phyloP scores from a whole-genome alignment of 345 rosid species.

The Pugionium dolabratum region DNA sequence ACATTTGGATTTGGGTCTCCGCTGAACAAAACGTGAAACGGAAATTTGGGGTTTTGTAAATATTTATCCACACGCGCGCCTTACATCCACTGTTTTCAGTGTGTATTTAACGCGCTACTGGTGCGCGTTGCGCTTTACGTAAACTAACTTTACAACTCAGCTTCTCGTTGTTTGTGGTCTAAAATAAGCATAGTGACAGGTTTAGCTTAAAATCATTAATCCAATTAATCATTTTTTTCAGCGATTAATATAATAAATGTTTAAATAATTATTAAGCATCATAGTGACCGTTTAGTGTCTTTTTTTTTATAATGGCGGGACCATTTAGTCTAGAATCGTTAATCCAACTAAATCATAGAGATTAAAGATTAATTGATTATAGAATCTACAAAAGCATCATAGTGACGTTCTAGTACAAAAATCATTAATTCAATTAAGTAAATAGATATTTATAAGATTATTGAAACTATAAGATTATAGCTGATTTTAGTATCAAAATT shows the following conservation, averaged over 20 bases:
- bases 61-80: conserved; percentile 17
- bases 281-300: background rate
- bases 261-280: background rate
- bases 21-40: conserved; percentile 31
- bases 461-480: background rate
- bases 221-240: too few species aligned
- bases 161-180: conserved; percentile 23
- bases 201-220: conserved; percentile 15
- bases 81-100: background rate
- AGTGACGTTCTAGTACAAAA: background rate
- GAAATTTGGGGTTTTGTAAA: conserved; percentile 25
- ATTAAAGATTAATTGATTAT: background rate
- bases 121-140: background rate
- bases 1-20: conserved; percentile 30
- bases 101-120: background rate
- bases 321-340: background rate
- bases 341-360: background rate
- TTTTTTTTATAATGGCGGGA: too few species aligned
- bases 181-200: conserved; percentile 15
- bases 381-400: background rate
- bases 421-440: background rate
- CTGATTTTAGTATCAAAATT: background rate
- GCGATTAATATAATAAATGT: background rate
- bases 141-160: conserved; percentile 19
- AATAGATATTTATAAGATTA: background rate